A percentile compares a stretch with the other conserved stretches of the same genome.
phyloP scores from a whole-genome alignment of 2,329 filamentous ascomycete genomes.

The Penicillium sp. region DNA sequence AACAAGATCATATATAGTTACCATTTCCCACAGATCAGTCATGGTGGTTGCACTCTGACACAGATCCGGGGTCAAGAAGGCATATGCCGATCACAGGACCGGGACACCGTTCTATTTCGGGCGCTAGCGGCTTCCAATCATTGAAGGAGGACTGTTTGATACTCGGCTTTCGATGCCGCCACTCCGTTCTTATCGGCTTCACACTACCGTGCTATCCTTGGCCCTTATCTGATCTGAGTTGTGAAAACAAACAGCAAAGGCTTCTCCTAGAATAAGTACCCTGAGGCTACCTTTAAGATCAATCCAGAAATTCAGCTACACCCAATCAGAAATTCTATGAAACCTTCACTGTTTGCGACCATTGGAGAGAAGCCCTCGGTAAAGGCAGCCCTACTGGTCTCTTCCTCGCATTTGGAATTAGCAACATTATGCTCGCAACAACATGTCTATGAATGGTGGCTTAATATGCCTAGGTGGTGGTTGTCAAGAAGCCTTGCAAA shows the following conservation, averaged over 20 bases:
- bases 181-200: background rate
- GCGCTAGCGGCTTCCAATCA: background rate
- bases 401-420: no score
- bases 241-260: background rate
- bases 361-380: no score
- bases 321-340: no score
- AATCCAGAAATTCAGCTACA: background rate
- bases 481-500: background rate
- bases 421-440: no score
- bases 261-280: background rate
- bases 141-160: no score
- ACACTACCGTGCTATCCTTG: background rate
- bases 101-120: background rate
- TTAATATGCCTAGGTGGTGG: no score
- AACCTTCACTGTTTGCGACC: no score
- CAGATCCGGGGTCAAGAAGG: background rate
- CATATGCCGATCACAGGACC: slow-evolving; percentile 11
- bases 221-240: background rate
- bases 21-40: background rate
- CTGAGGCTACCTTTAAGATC: no score
- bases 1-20: slow-evolving; percentile 4
- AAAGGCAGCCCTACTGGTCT: no score
- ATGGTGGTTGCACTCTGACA: background rate
- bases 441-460: no score
- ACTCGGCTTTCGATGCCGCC: background rate